Percentiles rank a stretch among this genome's conserved stretches.
These are phyloP conservation scores for Pseudozyma pruni DNA, from an alignment of 1,284 basidiomycete species.

Conservation along the genomic window DNA sequence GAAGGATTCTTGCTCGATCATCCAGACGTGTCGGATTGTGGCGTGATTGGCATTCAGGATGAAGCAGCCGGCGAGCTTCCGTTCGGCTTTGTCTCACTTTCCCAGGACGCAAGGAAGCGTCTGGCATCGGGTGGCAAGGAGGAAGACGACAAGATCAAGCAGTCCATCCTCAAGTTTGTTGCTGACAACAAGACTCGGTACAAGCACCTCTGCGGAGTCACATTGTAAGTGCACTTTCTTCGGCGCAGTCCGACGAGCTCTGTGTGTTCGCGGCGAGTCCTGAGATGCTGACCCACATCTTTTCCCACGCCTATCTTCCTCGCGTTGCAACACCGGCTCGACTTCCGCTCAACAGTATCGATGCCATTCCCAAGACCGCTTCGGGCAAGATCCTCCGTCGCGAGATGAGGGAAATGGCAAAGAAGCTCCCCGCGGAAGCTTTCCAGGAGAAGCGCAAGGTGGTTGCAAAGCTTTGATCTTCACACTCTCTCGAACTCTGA, in stretches of 20 bases:
- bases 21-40: constrained; percentile 76
- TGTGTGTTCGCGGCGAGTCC: neutral
- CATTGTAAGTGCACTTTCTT: constrained; percentile 59
- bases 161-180: constrained; percentile 73
- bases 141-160: constrained; percentile 31
- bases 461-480: constrained; percentile 26
- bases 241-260: no score
- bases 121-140: constrained; percentile 70
- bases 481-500: neutral
- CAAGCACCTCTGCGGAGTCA: constrained; percentile 75
- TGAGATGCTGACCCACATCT: neutral
- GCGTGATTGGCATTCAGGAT: constrained; percentile 80
- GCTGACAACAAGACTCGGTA: constrained; percentile 77
- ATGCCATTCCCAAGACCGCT: constrained; percentile 53
- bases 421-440: constrained; percentile 34
- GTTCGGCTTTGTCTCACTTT: constrained; percentile 77
- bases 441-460: constrained; percentile 33
- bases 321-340: neutral
- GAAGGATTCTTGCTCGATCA: constrained; percentile 81
- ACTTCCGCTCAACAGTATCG: constrained; percentile 26
- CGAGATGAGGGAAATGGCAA: constrained; percentile 50
- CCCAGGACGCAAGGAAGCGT: constrained; percentile 70
- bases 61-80: constrained; percentile 83
- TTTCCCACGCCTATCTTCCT: neutral
- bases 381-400: constrained; percentile 59